phyloP scores from a whole-genome alignment of 2,329 filamentous ascomycete genomes.

The Verticillium nonalfalfae region DNA sequence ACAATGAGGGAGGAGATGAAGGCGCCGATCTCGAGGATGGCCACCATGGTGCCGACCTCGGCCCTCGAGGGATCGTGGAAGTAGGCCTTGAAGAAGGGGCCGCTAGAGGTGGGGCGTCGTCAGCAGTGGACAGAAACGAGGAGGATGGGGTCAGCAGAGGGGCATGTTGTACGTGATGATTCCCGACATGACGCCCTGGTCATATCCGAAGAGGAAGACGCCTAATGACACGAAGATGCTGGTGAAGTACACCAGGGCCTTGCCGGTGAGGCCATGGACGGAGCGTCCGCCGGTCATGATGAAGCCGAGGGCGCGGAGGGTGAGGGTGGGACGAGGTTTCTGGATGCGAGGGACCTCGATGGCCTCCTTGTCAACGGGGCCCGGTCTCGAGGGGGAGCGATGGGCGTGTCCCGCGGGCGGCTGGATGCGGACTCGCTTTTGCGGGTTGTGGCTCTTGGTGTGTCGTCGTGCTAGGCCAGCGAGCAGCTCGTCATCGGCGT shows the following conservation, averaged over 20 bases:
- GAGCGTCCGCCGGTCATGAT: conserved; percentile 82
- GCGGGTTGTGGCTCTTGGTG: conserved; percentile 33
- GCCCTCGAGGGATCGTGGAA: conserved; percentile 84
- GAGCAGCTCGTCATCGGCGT: conserved; percentile 57
- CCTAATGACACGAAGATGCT: conserved; percentile 84
- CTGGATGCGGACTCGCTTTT: conserved; percentile 67
- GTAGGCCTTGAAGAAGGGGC: conserved; percentile 82
- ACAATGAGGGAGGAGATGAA: conserved; percentile 84
- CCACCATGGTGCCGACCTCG: conserved; percentile 94
- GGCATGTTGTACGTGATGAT: conserved; percentile 52
- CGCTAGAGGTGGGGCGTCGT: conserved; percentile 42
- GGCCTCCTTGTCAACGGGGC: conserved; percentile 60
- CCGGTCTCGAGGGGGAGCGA: conserved; percentile 28
- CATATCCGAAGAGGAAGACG: conserved; percentile 85
- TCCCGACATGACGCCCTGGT: conserved; percentile 83
- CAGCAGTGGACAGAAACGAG: not conserved
- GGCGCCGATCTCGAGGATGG: conserved; percentile 90
- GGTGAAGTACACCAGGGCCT: conserved; percentile 93
- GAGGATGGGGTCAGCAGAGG: not conserved
- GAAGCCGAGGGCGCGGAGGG: conserved; percentile 65
- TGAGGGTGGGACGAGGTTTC: conserved; percentile 55
- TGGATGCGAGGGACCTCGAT: conserved; percentile 72
- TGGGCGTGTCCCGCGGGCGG: conserved; percentile 33
- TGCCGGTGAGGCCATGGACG: conserved; percentile 90
- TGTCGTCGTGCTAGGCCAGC: conserved; percentile 40